Evolutionary conservation across 805 yeast species (phyloP).

Genomic region (Limtongozyma cylindracea): DNA sequence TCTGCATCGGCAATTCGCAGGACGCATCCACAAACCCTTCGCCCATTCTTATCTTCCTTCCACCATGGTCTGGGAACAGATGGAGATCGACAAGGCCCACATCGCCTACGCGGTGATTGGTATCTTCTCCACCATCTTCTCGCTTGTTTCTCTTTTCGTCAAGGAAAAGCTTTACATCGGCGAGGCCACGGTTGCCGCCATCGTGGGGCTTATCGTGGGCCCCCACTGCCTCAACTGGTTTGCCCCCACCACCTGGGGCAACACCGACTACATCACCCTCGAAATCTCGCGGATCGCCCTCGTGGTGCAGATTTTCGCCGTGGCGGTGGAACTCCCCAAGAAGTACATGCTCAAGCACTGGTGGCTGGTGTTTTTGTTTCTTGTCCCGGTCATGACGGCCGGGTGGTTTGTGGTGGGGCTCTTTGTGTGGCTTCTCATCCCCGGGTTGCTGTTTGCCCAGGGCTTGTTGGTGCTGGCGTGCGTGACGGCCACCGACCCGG

Average conservation of each 20-base stretch:
- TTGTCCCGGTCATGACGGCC: conserved; percentile 70
- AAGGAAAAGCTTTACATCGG: conserved; percentile 74
- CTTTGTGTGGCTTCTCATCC: conserved; percentile 57
- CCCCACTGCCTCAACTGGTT: conserved; percentile 76
- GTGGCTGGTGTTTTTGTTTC: conserved; percentile 45
- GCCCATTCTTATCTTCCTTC: too few relatives aligned
- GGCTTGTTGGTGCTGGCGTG: conserved; percentile 64
- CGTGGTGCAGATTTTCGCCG: conserved; percentile 79
- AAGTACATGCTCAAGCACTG: conserved; percentile 74
- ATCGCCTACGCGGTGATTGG: conserved; percentile 77
- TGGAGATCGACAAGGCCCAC: conserved; percentile 43
- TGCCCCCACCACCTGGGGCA: conserved; percentile 66
- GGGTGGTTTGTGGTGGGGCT: conserved; percentile 77
- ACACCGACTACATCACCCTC: conserved; percentile 55
- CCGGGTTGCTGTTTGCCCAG: conserved; percentile 44
- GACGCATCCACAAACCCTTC: too few relatives aligned
- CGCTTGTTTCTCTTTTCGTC: conserved; percentile 55
- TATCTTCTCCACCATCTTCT: conserved; percentile 56
- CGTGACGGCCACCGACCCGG: conserved; percentile 89
- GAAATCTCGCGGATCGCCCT: conserved; percentile 67
- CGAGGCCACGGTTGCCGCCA: conserved; percentile 74
- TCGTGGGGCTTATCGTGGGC: conserved; percentile 71
- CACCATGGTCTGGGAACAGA: too few relatives aligned
- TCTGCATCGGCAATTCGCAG: too few relatives aligned
- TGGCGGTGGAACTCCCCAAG: conserved; percentile 80